A percentile compares a stretch with the other conserved stretches of the same genome.
Evolutionary conservation across 441 rosid species (phyloP).

Genomic region (Adansonia madagascariensis): DNA sequence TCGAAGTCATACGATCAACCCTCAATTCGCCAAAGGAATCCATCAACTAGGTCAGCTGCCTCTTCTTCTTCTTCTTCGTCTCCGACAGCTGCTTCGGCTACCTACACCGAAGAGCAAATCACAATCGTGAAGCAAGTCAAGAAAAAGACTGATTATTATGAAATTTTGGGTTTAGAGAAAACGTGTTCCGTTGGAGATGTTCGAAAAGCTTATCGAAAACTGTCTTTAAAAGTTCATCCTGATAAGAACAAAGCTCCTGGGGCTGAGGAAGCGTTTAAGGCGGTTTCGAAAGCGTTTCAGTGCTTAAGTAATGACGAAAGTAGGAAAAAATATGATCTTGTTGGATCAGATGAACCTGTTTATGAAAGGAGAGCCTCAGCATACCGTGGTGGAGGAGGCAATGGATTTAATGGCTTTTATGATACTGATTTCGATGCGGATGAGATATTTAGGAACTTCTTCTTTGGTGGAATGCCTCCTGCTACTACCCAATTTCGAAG

Average conservation of each 20-base stretch:
- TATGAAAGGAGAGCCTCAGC: conserved; percentile 50
- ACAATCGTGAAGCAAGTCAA: conserved; percentile 71
- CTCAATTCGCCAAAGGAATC: conserved; percentile 60
- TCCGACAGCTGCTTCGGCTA: not conserved
- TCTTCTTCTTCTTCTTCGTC: conserved; percentile 41
- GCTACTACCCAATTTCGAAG: conserved; percentile 73
- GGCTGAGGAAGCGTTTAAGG: conserved; percentile 88
- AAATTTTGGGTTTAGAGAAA: conserved; percentile 69
- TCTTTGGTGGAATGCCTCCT: conserved; percentile 84
- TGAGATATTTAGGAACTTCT: conserved; percentile 92
- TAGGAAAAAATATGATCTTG: conserved; percentile 68
- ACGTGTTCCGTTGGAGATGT: conserved; percentile 73
- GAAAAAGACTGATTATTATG: conserved; percentile 84
- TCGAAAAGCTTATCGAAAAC: conserved; percentile 78
- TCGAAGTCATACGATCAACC: conserved; percentile 54
- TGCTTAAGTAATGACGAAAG: conserved; percentile 74
- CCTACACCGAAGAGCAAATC: conserved; percentile 76
- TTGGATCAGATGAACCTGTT: conserved; percentile 80
- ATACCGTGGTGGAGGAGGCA: conserved; percentile 39
- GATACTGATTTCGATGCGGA: conserved; percentile 85
- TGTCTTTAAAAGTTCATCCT: conserved; percentile 88
- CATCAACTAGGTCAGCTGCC: conserved; percentile 41
- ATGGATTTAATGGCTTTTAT: conserved; percentile 63
- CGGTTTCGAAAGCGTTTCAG: conserved; percentile 88
- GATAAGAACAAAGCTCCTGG: conserved; percentile 96